Percentiles rank a stretch among this genome's conserved stretches.
Conservation (phyloP, 140 eudicot genomes). For the Ambrosia hybrid region DNA sequence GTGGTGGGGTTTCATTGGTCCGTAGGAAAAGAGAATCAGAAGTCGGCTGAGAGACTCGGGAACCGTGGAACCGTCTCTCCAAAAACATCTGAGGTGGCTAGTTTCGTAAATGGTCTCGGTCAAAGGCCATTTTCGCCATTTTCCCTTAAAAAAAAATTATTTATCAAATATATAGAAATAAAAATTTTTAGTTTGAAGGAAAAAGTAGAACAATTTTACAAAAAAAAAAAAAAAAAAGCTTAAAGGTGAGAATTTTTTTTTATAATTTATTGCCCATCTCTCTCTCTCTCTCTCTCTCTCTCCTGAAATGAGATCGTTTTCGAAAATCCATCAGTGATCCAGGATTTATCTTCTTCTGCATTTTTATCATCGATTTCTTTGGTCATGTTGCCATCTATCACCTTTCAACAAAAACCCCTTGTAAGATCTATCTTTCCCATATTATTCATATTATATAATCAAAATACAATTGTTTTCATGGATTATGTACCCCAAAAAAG, state of each 20-base stretch:
- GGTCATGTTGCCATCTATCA: neutral
- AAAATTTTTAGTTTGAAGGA: too few species aligned
- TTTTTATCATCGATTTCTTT: slow-evolving; percentile 17
- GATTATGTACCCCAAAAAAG: slow-evolving; percentile 9
- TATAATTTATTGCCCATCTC: slow-evolving; percentile 25
- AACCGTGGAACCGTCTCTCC: too few species aligned
- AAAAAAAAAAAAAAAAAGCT: too few species aligned
- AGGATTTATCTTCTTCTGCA: slow-evolving; percentile 21
- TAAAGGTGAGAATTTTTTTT: neutral
- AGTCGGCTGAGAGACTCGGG: too few species aligned
- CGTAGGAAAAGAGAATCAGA: too few species aligned
- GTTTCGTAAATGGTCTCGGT: too few species aligned
- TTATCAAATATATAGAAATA: too few species aligned
- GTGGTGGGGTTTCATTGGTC: too few species aligned
- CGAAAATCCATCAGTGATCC: slow-evolving; percentile 31
- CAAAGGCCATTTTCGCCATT: too few species aligned
- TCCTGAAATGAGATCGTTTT: slow-evolving; percentile 26
- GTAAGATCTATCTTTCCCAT: slow-evolving; percentile 34
- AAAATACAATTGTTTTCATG: neutral
- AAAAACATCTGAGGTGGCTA: too few species aligned
- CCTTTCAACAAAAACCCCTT: slow-evolving; percentile 20
- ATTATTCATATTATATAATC: neutral
- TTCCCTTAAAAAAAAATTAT: too few species aligned
- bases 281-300: slow-evolving; percentile 27
- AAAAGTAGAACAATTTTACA: too few species aligned